phyloP scores from a whole-genome alignment of 306 rosid genomes.

The Leucaena leucocephala region DNA sequence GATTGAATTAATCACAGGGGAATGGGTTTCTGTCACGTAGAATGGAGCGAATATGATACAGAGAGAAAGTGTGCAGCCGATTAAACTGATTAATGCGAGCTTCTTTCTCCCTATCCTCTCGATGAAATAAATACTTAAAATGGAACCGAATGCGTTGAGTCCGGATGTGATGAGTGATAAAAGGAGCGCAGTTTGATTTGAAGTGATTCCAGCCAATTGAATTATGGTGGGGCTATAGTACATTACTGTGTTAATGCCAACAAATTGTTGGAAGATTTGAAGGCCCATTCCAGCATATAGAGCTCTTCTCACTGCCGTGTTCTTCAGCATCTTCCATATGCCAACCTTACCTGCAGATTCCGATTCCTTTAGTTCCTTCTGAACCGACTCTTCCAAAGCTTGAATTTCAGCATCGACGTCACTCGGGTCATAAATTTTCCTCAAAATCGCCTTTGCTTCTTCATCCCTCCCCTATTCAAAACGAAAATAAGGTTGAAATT shows the following conservation, averaged over 20 bases:
- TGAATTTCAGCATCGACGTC: constrained; percentile 54
- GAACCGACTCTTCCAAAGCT: constrained; percentile 52
- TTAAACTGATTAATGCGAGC: constrained; percentile 48
- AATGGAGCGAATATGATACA: constrained; percentile 51
- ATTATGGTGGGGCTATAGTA: constrained; percentile 67
- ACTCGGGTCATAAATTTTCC: constrained; percentile 46
- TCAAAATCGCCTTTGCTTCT: constrained; percentile 48
- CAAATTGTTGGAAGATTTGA: constrained; percentile 67
- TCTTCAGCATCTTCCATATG: constrained; percentile 43
- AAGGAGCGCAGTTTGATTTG: constrained; percentile 56
- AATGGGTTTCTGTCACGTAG: constrained; percentile 44
- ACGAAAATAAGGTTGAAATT: too few species aligned
- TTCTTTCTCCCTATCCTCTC: constrained; percentile 65
- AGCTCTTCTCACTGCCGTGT: constrained; percentile 58
- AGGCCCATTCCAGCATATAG: constrained; percentile 66
- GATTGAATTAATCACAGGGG: constrained; percentile 37
- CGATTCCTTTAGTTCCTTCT: constrained; percentile 39
- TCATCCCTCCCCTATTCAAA: constrained; percentile 45
- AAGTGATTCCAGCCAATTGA: constrained; percentile 62
- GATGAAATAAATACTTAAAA: constrained; percentile 56
- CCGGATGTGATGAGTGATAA: constrained; percentile 62
- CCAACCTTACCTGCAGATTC: constrained; percentile 34
- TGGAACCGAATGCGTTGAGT: constrained; percentile 57
- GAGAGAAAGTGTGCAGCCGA: constrained; percentile 43
- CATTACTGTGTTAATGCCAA: constrained; percentile 68